Conservation (phyloP, 2,329 filamentous ascomycete genomes). For the Pezicula neosporulosa region DNA sequence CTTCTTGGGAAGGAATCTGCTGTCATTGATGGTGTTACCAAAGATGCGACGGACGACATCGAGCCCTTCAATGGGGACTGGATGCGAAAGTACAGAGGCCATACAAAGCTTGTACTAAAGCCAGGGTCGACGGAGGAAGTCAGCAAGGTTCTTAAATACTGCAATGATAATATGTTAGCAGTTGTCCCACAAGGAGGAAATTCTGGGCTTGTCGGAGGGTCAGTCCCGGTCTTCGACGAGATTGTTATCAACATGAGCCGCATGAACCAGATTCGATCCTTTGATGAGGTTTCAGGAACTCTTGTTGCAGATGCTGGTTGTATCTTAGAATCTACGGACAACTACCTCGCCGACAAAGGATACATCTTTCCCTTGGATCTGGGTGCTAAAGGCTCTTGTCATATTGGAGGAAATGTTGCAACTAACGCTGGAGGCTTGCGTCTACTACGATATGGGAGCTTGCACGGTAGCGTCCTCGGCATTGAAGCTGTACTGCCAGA, state of each 20-base stretch:
- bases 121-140: conserved; percentile 83
- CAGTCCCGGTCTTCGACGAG: conserved; percentile 96
- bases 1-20: conserved; percentile 78
- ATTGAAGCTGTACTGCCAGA: conserved; percentile 92
- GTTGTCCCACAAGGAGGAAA: conserved; percentile 98
- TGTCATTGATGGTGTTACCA: conserved; percentile 77
- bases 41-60: conserved; percentile 74
- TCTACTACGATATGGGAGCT: conserved; percentile 85
- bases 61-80: conserved; percentile 95
- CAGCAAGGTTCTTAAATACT: conserved; percentile 88
- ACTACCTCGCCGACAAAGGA: conserved; percentile 75
- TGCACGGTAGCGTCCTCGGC: conserved; percentile 90
- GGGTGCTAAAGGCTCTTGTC: conserved; percentile 96
- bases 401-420: conserved; percentile 92
- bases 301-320: conserved; percentile 88
- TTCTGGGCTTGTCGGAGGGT: conserved; percentile 91
- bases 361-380: conserved; percentile 95
- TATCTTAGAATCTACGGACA: conserved; percentile 85
- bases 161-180: conserved; percentile 87
- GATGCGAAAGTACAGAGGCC: conserved; percentile 98
- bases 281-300: conserved; percentile 89
- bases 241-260: conserved; percentile 88
- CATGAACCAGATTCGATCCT: conserved; percentile 88
- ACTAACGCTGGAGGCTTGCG: conserved; percentile 93
- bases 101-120: conserved; percentile 82